Percentiles rank a stretch among this genome's conserved stretches.
These are phyloP conservation scores for Yamadazyma tumulicola DNA, from an alignment of 805 yeast species.

Conservation along the genomic window DNA sequence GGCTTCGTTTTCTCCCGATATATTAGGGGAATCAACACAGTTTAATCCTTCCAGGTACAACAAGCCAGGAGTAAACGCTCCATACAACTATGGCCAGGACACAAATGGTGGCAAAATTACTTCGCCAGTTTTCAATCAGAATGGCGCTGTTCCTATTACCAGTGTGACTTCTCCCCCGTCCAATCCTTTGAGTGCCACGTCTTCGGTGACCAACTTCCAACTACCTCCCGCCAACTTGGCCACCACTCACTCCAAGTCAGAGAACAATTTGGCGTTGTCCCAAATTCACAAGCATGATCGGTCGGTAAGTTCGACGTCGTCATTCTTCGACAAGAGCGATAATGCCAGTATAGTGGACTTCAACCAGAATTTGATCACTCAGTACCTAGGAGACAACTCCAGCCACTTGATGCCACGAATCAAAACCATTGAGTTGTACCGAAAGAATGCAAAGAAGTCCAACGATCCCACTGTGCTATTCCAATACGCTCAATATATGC, in stretches of 20 bases:
- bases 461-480: constrained; percentile 85
- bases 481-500: constrained; percentile 86
- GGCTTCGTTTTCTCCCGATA: no score
- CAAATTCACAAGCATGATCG: constrained; percentile 24
- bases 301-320: constrained; percentile 36
- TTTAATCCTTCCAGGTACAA: no score
- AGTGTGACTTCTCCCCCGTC: constrained; percentile 24
- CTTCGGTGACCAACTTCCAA: constrained; percentile 32
- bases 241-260: constrained; percentile 20
- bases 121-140: constrained; percentile 4
- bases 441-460: constrained; percentile 78
- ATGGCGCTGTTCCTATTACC: neutral
- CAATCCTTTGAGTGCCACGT: constrained; percentile 28
- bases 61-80: no score
- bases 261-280: constrained; percentile 21
- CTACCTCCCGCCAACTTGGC: constrained; percentile 11
- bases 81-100: no score
- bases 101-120: no score
- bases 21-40: no score
- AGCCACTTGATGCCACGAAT: constrained; percentile 63
- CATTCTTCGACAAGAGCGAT: constrained; percentile 30
- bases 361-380: constrained; percentile 49
- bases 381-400: constrained; percentile 50
- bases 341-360: constrained; percentile 43
- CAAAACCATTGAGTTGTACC: constrained; percentile 82